Conservation (phyloP, 1,284 basidiomycete species). For the Macrocystidia cucumis region DNA sequence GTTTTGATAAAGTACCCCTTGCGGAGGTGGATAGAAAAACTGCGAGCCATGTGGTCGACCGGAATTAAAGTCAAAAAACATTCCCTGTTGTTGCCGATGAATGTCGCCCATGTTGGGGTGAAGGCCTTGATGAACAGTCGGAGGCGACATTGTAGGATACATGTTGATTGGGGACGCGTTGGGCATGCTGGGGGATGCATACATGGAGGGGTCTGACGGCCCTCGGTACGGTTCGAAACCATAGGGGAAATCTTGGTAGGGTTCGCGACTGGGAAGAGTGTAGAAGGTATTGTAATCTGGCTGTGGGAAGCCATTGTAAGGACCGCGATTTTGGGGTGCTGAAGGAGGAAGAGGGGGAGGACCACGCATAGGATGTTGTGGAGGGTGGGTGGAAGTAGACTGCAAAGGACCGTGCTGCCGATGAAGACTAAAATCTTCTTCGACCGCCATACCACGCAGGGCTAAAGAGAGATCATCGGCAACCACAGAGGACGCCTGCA, state of each 20-base stretch:
- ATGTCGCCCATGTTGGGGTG: conserved; percentile 38
- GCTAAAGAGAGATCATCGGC: conserved; percentile 49
- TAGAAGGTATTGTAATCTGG: conserved; percentile 54
- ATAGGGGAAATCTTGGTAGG: conserved; percentile 47
- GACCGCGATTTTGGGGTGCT: conserved; percentile 37
- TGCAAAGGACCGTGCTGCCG: conserved; percentile 11
- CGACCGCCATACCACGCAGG: conserved; percentile 60
- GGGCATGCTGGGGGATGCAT: conserved; percentile 24
- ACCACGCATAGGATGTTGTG: conserved; percentile 14
- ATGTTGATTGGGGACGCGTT: conserved; percentile 30
- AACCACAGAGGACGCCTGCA: conserved; percentile 31
- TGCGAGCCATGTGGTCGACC: conserved; percentile 44
- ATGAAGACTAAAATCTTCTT: conserved; percentile 43
- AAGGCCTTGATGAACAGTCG: no score
- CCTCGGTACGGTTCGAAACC: conserved; percentile 34
- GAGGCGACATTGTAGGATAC: conserved; percentile 39
- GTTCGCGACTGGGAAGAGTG: conserved; percentile 32
- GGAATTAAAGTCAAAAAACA: conserved; percentile 55
- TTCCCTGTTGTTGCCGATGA: conserved; percentile 39
- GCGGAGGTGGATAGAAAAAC: conserved; percentile 53
- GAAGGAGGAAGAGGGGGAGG: conserved; percentile 31
- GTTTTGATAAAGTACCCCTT: conserved; percentile 49
- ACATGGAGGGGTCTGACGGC: conserved; percentile 42
- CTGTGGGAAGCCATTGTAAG: conserved; percentile 44
- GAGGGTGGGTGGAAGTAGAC: conserved; percentile 16